phyloP scores from a whole-genome alignment of 192 early-diverging fungal genomes.

The Obelidium mucronatum region DNA sequence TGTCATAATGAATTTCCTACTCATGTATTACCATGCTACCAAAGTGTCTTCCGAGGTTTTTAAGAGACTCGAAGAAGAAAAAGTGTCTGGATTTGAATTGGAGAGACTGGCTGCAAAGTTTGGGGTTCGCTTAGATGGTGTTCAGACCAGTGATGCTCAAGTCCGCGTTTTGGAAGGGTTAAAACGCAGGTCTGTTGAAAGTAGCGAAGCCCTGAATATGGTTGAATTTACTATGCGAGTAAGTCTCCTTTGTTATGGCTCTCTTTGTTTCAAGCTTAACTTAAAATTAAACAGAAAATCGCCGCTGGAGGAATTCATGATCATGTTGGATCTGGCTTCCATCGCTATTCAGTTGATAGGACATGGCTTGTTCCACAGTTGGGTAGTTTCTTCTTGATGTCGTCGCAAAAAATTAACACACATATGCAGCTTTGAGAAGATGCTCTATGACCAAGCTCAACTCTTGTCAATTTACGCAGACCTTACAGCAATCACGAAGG shows the following conservation, averaged over 20 bases:
- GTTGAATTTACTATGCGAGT: conserved; percentile 45
- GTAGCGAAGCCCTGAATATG: conserved; percentile 42
- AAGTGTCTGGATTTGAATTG: conserved; percentile 18
- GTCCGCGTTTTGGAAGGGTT: conserved; percentile 4
- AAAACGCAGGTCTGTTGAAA: conserved; percentile 2
- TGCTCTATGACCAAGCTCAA: conserved; percentile 78
- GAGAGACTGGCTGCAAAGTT: conserved; percentile 15
- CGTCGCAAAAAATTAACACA: not conserved
- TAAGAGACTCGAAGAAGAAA: not conserved
- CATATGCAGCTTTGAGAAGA: conserved; percentile 68
- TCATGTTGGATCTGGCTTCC: conserved; percentile 53
- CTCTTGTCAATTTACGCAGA: conserved; percentile 56
- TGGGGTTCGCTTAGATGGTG: conserved; percentile 26
- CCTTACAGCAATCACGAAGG: conserved; percentile 55
- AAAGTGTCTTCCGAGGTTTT: not conserved
- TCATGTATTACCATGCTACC: conserved; percentile 51
- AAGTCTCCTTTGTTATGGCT: conserved; percentile 11
- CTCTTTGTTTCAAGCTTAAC: not conserved
- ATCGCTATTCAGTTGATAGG: conserved; percentile 49
- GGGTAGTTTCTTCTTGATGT: not conserved
- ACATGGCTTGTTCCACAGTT: conserved; percentile 68
- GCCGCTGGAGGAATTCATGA: conserved; percentile 49
- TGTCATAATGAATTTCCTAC: conserved; percentile 60
- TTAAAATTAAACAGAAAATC: conserved; percentile 23
- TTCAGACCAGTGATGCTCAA: not conserved